Percentiles rank a stretch among this genome's conserved stretches.
phyloP scores from a whole-genome alignment of 2,329 filamentous ascomycete genomes.

The Ciborinia camelliae region DNA sequence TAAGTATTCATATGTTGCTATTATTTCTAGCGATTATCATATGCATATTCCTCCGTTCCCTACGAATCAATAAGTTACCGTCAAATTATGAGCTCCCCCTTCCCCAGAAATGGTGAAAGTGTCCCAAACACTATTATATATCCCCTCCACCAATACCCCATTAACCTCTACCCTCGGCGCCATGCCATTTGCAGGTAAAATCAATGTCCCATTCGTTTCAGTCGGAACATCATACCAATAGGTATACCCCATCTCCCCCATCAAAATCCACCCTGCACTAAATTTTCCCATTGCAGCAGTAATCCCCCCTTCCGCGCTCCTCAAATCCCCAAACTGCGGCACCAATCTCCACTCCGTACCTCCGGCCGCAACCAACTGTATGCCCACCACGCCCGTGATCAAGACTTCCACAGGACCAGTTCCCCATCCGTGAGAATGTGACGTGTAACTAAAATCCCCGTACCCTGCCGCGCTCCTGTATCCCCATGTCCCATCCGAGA shows the following conservation, averaged over 20 bases:
- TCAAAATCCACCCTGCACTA: conserved; percentile 35
- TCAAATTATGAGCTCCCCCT: background rate
- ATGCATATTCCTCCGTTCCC: background rate
- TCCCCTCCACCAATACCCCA: background rate
- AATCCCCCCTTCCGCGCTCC: conserved; percentile 42
- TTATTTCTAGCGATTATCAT: no score
- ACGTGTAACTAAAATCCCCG: conserved; percentile 45
- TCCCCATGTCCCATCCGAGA: conserved; percentile 53
- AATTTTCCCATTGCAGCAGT: conserved; percentile 42
- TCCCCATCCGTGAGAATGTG: conserved; percentile 48
- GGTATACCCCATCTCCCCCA: conserved; percentile 18
- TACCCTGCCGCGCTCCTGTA: conserved; percentile 54
- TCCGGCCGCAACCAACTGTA: conserved; percentile 39
- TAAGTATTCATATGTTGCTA: no score
- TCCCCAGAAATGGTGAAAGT: background rate
- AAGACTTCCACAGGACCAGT: conserved; percentile 47
- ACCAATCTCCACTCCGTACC: conserved; percentile 41
- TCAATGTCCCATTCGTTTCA: conserved; percentile 23
- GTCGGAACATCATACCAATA: conserved; percentile 24
- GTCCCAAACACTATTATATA: background rate
- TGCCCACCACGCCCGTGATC: conserved; percentile 44
- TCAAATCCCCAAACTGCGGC: conserved; percentile 43
- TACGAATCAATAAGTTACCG: background rate
- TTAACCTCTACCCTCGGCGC: conserved; percentile 13
- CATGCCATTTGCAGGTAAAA: conserved; percentile 3